phyloP scores from a whole-genome alignment of 352 stramenopile genomes.

The Hyaloperonospora brassicae region DNA sequence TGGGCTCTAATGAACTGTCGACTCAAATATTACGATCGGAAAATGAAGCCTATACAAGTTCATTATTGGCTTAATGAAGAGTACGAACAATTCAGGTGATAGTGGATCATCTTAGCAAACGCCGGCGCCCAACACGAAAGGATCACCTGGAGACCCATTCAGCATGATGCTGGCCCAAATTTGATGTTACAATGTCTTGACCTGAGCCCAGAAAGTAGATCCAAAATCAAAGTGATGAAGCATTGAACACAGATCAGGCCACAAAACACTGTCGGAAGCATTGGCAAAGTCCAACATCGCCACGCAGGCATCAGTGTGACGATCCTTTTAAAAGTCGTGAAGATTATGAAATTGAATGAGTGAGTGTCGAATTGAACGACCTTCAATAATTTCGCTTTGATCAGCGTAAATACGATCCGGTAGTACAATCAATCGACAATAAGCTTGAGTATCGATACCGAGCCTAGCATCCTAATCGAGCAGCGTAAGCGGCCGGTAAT shows the following conservation, averaged over 20 bases:
- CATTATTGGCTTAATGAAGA: background rate
- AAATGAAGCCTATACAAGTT: no score
- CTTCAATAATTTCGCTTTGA: constrained; percentile 6
- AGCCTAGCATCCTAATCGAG: background rate
- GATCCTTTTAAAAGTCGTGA: no score
- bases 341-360: no score
- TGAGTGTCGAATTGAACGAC: constrained; percentile 1
- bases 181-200: constrained; percentile 11
- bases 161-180: constrained; percentile 6
- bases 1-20: no score
- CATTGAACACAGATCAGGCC: no score
- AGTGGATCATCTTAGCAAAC: constrained; percentile 15
- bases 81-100: constrained; percentile 14
- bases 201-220: constrained; percentile 4
- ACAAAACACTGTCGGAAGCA: no score
- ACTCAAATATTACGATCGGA: no score
- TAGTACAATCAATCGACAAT: background rate
- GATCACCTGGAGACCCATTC: constrained; percentile 5
- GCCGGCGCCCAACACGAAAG: constrained; percentile 4
- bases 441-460: no score
- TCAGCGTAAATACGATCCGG: constrained; percentile 3
- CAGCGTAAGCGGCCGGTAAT: constrained; percentile 8
- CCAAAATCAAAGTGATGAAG: background rate
- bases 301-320: no score
- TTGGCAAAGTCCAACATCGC: no score